Evolutionary conservation across 768 basidiomycete species (phyloP).

Genomic region (Kwoniella europaea): DNA sequence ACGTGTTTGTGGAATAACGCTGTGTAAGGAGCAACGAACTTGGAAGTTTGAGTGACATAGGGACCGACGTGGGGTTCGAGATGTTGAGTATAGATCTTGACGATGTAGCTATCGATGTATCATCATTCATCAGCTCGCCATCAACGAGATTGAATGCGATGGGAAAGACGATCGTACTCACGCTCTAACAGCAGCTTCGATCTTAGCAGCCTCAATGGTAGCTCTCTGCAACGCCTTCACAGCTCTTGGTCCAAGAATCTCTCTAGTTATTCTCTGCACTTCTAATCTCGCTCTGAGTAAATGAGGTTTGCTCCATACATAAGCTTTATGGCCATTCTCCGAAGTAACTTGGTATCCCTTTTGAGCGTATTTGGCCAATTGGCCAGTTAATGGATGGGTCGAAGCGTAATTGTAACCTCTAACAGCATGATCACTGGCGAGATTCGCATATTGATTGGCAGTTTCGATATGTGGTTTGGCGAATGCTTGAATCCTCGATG

Average conservation of each 20-base stretch:
- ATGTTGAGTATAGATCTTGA: constrained; percentile 36
- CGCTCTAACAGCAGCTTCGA: constrained; percentile 26
- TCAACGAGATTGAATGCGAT: neutral
- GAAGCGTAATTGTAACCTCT: constrained; percentile 32
- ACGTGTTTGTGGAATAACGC: constrained; percentile 35
- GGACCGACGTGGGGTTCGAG: constrained; percentile 51
- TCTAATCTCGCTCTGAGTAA: constrained; percentile 27
- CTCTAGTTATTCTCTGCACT: constrained; percentile 29
- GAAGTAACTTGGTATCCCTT: constrained; percentile 21
- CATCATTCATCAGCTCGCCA: neutral
- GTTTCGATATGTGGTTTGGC: constrained; percentile 39
- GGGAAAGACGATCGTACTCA: constrained; percentile 20
- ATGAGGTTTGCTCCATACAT: constrained; percentile 40
- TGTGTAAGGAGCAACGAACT: constrained; percentile 33
- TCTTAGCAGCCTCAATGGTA: constrained; percentile 27
- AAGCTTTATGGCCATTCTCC: constrained; percentile 33
- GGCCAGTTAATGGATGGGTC: constrained; percentile 41
- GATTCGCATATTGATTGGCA: constrained; percentile 27
- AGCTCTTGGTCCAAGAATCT: constrained; percentile 41
- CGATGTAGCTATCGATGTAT: constrained; percentile 8
- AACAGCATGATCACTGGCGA: constrained; percentile 17
- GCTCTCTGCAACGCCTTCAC: constrained; percentile 24
- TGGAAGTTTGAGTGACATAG: constrained; percentile 29
- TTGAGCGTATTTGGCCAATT: constrained; percentile 34
- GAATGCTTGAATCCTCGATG: constrained; percentile 27